Evolutionary conservation across 176 grass and related monocot species (phyloP), one percentile per base, ranked within the genome.

Genomic region (Triticum monococcum): DNA sequence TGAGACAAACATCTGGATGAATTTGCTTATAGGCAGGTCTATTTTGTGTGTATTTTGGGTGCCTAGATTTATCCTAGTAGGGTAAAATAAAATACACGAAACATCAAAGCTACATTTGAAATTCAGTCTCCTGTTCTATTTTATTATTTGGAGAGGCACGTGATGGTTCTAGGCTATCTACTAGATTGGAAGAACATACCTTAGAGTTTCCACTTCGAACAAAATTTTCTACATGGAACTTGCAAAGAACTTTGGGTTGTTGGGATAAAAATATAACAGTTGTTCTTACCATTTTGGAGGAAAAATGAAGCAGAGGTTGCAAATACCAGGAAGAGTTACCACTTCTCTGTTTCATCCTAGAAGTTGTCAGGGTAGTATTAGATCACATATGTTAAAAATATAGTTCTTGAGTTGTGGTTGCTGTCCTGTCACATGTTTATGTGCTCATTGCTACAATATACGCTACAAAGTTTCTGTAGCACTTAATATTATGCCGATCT

Each of bases 141-240:
- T 75, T 22, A 24, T 48, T 48, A 48, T 75, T 75, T 75, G 13
- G 71, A 26, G 40, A 48, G n/a, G 6, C 38, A 5, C 45, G 40
- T 74, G 69, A 72, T 75, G 40, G 41, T 23, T 48, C 72, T 74
- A 46, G 40, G 72, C 13, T 26, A 48, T 75, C 72, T 75, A 75
- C 72, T 75, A 72, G 37, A 43, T 72, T 13, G 36, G 36, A 72
- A 72, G 22, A 73, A 73, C 37, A 45, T 73, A 45, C 38, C 70
- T 48, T 75, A 7, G 41, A 48, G 72, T 48, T 75, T n/a, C 24
- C 3, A 26, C 33, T 71, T 71, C 37, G 33, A 67, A 70, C 67
- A 69, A 33, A 36, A 18, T 4, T 37, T 22, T 37, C 20, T 40
- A 71, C 68, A 72, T 45, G 12, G 16, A 74, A 26, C 40, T 46